These are phyloP conservation scores for Prunus davidiana DNA, from an alignment of 306 rosid genomes.

Conservation along the genomic window DNA sequence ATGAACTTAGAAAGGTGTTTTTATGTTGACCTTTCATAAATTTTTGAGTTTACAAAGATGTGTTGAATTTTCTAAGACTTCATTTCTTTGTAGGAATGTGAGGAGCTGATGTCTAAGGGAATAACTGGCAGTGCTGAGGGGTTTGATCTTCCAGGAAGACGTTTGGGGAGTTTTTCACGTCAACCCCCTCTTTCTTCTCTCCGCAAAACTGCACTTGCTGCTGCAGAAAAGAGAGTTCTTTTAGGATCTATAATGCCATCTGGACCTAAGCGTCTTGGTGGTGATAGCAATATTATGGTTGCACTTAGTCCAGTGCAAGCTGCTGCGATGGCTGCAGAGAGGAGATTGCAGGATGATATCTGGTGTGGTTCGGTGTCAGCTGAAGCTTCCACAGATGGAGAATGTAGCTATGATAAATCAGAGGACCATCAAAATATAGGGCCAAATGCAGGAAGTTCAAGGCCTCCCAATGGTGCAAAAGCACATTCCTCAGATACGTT, in stretches of 20 bases:
- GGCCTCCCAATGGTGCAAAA: slow-evolving; percentile 12
- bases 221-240: slow-evolving; percentile 75
- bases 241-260: slow-evolving; percentile 71
- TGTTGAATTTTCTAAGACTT: background rate
- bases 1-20: slow-evolving; percentile 81
- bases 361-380: slow-evolving; percentile 85
- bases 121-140: slow-evolving; percentile 70
- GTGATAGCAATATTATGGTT: slow-evolving; percentile 68
- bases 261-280: slow-evolving; percentile 90
- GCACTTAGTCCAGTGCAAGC: slow-evolving; percentile 91
- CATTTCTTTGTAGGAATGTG: slow-evolving; percentile 65
- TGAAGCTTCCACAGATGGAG: slow-evolving; percentile 46
- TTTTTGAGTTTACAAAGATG: background rate
- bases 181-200: slow-evolving; percentile 77
- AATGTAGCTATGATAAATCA: slow-evolving; percentile 31
- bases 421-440: slow-evolving; percentile 31
- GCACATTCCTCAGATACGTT: slow-evolving; percentile 18
- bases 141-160: slow-evolving; percentile 89
- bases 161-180: slow-evolving; percentile 66
- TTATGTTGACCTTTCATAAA: slow-evolving; percentile 6
- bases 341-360: slow-evolving; percentile 89
- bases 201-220: slow-evolving; percentile 59
- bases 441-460: slow-evolving; percentile 37
- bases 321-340: slow-evolving; percentile 97
- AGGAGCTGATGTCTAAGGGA: slow-evolving; percentile 83